Base-by-base conservation (phyloP, 202 grass and related monocot genomes). In the Panicum virgatum region DNA sequence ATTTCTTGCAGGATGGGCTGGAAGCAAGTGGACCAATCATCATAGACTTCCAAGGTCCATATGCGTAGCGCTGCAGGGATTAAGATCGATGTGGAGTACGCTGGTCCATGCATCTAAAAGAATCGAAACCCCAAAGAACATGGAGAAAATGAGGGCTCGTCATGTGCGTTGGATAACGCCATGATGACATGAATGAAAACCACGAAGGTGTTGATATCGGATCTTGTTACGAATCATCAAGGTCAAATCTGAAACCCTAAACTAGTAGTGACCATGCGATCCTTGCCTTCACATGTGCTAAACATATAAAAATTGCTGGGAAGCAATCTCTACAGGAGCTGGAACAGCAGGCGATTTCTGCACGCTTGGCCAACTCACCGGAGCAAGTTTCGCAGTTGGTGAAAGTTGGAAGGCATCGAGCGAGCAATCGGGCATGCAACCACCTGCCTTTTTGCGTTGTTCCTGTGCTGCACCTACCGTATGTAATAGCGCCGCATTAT, bases 401-500 rank as follows among this genome's bases (percentile, higher is more conserved):
- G 43, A 44, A 53, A 51, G 61, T 53, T 12, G 3, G 12, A 75
- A 69, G 50, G 19, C 34, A 75, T 80, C 32, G 32, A 34, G 32
- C 32, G 32, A 34, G 32, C 32, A 34, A 34, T 73, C 14, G 23
- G 67, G 68, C 22, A 47, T 67, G 47, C 61, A 81, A 34, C 73
- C 53, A 57, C n/a, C 26, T 16, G 42, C 32, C 25, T 68, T 69
- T 87, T 59, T 22, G 20, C 0, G 46, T 15, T 60, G 64, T 80
- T 54, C 32, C 20, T 53, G 25, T 80, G 86, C 77, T n/a, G n/a
- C 32, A 84, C 60, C 75, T 79, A 74, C 80, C 80, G 3, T 56
- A 18, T 51, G 5, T n/a, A n/a, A 73, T 54, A 51, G 39, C 14
- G 50, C 62, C 15, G 42, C 54, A 65, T 40, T 81, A 75, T 75